Evolutionary conservation across 202 grass and related monocot genomes (phyloP), one percentile per base, ranked within the genome.

Genomic region (Schoenoplectus tabernaemontani): DNA sequence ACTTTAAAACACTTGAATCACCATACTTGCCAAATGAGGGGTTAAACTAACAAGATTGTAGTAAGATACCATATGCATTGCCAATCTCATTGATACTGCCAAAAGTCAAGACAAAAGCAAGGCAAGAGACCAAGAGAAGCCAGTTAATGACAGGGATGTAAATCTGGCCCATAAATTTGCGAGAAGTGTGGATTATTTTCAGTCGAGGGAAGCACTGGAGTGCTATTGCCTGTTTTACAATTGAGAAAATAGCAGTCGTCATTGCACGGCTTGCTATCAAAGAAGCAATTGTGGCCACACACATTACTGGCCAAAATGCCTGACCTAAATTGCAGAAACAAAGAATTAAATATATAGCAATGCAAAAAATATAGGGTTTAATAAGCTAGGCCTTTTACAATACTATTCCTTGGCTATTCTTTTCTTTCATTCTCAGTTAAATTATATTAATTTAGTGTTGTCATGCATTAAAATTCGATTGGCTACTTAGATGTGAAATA

Each of bases 121-220:
- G 78, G 84, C 96, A 95, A 65, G 80, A 99, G 79, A 91, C 88
- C 46, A 95, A 71, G 82, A 99, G 85, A 84, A 95, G 88, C 96
- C 96, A 95, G 81, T 99, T 99, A 83, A 99, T 82, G 73, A 99
- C 90, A 51, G 91, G 96, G 42, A 99, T 92, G 77, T 98, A 98
- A 85, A 99, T 99, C 83, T 99, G 91, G 62, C 96, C 96, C 90
- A 92, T 89, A 85, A 99, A 95, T 84, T 89, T 93, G 71, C 88
- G 89, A 59, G 96, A 99, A 43, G 91, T 99, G 83, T 99, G 96
- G 81, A 99, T 89, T 82, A 99, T 99, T 86, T 99, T 99, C 67
- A 99, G 91, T 53, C 96, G 87, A 58, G 91, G 91, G 81, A 99
- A 95, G 82, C 96, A 99, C 54, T 92, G 91, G 64, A 99, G 88